Evolutionary conservation across 1,139 yeast species (phyloP).

Genomic region (Protomyces gravidus): DNA sequence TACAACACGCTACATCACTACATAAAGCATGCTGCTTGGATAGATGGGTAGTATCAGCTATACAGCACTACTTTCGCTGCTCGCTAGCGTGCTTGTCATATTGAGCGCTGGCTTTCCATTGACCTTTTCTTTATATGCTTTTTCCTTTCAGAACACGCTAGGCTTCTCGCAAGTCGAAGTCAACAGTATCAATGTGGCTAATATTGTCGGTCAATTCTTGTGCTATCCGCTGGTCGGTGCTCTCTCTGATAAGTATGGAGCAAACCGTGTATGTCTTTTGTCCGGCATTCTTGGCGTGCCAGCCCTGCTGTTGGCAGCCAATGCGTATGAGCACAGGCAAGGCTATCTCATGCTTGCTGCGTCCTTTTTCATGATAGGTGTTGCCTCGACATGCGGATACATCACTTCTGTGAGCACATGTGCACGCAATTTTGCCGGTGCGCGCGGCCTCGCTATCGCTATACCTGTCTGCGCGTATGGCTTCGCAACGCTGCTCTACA

Average conservation of each 20-base stretch:
- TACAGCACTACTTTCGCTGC: neutral
- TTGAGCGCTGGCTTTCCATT: conserved; percentile 20
- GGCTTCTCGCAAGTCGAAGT: conserved; percentile 16
- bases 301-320: conserved; percentile 6
- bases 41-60: neutral
- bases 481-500: conserved; percentile 18
- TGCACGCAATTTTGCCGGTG: conserved; percentile 6
- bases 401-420: conserved; percentile 10
- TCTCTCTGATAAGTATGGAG: conserved; percentile 18
- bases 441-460: conserved; percentile 16
- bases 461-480: conserved; percentile 18
- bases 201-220: conserved; percentile 16
- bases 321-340: conserved; percentile 8
- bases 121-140: conserved; percentile 17
- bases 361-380: conserved; percentile 7
- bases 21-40: too few species aligned
- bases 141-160: conserved; percentile 6
- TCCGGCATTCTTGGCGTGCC: conserved; percentile 15
- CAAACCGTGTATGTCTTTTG: conserved; percentile 7
- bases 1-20: too few species aligned
- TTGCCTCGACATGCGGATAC: conserved; percentile 20
- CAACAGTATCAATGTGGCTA: conserved; percentile 21
- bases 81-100: conserved; percentile 8
- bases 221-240: conserved; percentile 15
- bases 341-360: neutral